Evolutionary conservation across 352 stramenopile species (phyloP), one percentile per base, ranked within the genome.

Genomic region (Globisporangium okanoganense): DNA sequence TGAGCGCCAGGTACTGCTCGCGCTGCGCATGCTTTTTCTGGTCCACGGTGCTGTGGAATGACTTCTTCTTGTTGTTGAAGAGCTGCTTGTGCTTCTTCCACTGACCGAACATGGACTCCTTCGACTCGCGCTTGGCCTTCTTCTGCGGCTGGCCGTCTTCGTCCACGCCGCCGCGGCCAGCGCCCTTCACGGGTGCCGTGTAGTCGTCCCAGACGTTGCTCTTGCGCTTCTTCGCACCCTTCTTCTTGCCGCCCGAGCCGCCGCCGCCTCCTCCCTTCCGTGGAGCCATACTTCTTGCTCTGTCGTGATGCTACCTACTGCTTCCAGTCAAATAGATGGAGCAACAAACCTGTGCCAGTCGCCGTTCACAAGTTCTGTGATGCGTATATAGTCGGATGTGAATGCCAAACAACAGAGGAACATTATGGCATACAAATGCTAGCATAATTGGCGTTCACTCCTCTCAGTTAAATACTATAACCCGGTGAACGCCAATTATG

Each of bases 11-110:
- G 36, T 75, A 75, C 51, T 79, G 56, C 24, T 82, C 69, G 9
- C 68, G 66, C 59, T 87, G 80, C 59, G 55, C 59, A 5, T 57
- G 58, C 61, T 91, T 90, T 68, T 78, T 86, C 2, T 77, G 58
- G 14, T 75, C 73, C 25, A 82, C 65, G 2, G 70, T 75, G 25
- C 59, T 66, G 35, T 71, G 45, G 58, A 90, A 88, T 53, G 75
- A 53, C 16, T 70, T 66, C 47, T 74, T 54, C 73, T 89, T 83
- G 13, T 44, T 55, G 24, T 67, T 69, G 36, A 79, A 59, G 22
- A 56, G n/a, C 44, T 80, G 64, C 68, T 89, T 90, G 22, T 78
- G 72, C 29, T 82, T 56, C 56, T 90, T 88, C 84, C 84, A 93
- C 65, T 93, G 84, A 2, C 67, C 63, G 54, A 92, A 84, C 84